A percentile compares a stretch with the other conserved stretches of the same genome.
Evolutionary conservation across 2,329 filamentous ascomycete genomes (phyloP).

Genomic region (Aspergillus sp.): DNA sequence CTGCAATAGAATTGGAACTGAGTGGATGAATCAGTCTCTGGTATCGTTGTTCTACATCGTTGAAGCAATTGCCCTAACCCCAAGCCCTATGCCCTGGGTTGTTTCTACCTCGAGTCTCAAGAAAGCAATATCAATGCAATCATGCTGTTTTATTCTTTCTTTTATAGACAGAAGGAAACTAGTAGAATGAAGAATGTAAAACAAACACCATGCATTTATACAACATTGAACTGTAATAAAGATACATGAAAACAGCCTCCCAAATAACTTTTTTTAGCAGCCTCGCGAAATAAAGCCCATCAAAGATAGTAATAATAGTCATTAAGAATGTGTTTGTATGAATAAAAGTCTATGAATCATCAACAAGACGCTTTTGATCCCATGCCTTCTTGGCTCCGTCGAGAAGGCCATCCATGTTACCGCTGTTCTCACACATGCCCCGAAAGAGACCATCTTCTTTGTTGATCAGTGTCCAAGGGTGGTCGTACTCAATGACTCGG

Average conservation of each 20-base stretch:
- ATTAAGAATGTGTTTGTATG: conserved; percentile 2
- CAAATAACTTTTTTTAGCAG: background rate
- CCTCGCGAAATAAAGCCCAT: background rate
- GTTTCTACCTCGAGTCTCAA: too few species aligned
- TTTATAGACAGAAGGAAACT: background rate
- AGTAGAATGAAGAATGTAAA: background rate
- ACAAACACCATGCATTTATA: background rate
- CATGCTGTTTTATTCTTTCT: too few species aligned
- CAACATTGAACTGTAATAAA: background rate
- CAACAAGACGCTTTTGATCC: conserved; percentile 43
- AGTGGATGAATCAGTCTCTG: too few species aligned
- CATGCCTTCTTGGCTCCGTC: conserved; percentile 51
- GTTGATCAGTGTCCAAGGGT: conserved; percentile 75
- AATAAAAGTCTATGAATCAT: conserved; percentile 32
- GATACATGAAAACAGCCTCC: background rate
- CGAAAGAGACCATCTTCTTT: conserved; percentile 64
- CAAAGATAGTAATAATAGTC: background rate
- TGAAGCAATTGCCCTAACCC: too few species aligned
- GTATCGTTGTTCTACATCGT: too few species aligned
- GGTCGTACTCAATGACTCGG: conserved; percentile 79
- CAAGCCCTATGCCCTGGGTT: too few species aligned
- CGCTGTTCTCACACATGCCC: conserved; percentile 65
- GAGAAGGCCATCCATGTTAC: conserved; percentile 55
- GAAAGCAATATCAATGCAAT: too few species aligned
- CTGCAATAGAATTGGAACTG: too few species aligned